Conservation (phyloP, 78 protist species). For the Corallochytrium limacisporum region DNA sequence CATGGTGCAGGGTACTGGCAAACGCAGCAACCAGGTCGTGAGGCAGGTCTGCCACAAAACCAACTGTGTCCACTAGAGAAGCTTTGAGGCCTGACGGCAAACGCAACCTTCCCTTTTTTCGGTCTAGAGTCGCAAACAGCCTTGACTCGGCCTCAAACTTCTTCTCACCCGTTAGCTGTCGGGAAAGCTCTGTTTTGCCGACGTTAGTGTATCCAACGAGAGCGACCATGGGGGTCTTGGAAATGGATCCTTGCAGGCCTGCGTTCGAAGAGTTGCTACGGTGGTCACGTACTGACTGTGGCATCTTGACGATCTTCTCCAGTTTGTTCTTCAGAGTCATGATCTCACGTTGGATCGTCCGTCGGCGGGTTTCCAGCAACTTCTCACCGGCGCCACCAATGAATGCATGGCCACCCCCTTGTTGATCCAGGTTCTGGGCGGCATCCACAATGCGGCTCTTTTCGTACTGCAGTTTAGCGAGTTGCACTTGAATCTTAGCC, state of each 20-base stretch:
- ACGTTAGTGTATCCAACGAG: background rate
- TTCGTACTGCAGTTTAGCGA: background rate
- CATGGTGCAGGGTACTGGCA: background rate
- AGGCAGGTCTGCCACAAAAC: background rate
- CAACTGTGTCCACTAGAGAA: background rate
- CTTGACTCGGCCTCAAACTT: background rate
- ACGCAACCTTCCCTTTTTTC: background rate
- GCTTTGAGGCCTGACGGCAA: background rate
- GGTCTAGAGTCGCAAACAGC: background rate
- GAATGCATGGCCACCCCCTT: background rate
- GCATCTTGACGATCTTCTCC: background rate
- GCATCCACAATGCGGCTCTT: background rate
- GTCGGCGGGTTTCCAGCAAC: background rate
- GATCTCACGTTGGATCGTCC: background rate
- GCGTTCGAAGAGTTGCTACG: background rate
- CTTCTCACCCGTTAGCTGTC: background rate
- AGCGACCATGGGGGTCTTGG: background rate
- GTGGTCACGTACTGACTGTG: background rate
- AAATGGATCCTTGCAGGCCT: background rate
- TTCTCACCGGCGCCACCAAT: background rate
- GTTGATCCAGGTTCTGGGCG: background rate
- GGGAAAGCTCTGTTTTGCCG: background rate
- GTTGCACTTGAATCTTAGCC: background rate
- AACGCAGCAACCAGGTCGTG: background rate
- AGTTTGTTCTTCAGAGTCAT: background rate